Percentiles rank a stretch among this genome's conserved stretches.
These are phyloP conservation scores for Pestalotiopsis sp. DNA, from an alignment of 2,329 filamentous ascomycete genomes.

Conservation along the genomic window DNA sequence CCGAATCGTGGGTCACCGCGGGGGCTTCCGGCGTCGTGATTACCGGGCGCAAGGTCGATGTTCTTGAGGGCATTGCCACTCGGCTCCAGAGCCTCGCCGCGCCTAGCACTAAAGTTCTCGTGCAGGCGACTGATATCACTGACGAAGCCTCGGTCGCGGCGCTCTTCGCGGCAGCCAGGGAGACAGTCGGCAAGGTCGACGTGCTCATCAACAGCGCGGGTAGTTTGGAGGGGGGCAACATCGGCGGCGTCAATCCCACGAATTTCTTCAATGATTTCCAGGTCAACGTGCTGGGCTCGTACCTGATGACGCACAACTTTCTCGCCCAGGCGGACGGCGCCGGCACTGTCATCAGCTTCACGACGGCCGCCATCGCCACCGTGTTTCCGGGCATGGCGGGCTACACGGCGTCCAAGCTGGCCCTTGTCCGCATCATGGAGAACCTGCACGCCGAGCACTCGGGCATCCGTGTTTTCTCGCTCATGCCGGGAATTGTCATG, in stretches of 20 bases:
- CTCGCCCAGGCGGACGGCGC: conserved; percentile 19
- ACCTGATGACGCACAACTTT: conserved; percentile 21
- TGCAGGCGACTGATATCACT: conserved; percentile 20
- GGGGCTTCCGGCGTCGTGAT: conserved; percentile 23
- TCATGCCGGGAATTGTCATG: conserved; percentile 14
- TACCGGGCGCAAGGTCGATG: conserved; percentile 23
- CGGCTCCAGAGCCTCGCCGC: conserved; percentile 17
- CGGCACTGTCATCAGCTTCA: conserved; percentile 21
- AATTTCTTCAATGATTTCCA: conserved; percentile 19
- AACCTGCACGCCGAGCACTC: conserved; percentile 19
- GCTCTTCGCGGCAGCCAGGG: conserved; percentile 18
- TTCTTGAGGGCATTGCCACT: conserved; percentile 19
- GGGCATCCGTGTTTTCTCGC: conserved; percentile 9
- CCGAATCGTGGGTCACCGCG: conserved; percentile 22
- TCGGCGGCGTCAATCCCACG: conserved; percentile 16
- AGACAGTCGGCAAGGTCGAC: background rate
- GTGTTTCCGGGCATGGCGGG: conserved; percentile 17
- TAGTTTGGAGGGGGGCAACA: conserved; percentile 13
- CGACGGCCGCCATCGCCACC: conserved; percentile 13
- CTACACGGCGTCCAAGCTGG: conserved; percentile 24
- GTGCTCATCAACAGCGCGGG: conserved; percentile 14
- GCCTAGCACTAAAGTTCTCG: conserved; percentile 19
- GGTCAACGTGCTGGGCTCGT: conserved; percentile 23
- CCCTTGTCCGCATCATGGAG: conserved; percentile 20
- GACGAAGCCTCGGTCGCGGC: conserved; percentile 19